Evolutionary conservation across 2,329 filamentous ascomycete species (phyloP), one percentile per base, ranked within the genome.

Genomic region (Cladosporium cucumerinum): DNA sequence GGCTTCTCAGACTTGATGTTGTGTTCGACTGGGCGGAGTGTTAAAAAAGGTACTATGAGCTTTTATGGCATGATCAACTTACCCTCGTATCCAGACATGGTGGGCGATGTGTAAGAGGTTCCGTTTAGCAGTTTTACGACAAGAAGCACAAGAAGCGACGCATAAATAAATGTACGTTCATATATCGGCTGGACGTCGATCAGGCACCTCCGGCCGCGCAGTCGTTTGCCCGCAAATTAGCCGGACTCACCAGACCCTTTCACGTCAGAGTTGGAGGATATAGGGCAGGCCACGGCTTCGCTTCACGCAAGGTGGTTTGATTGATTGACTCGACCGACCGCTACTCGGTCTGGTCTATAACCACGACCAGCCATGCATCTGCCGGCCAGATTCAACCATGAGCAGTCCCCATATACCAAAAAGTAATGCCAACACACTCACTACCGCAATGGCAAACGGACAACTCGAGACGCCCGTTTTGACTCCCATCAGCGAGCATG

Each of bases 21-120:
- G 74, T 84, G 82, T 71, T 83, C 81, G 58, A 82, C 81, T 83
- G 71, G 23, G 16, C 2, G 26, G 7, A 12, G 51, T 28, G 14
- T 52, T 30, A 36, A 32, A 28, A 25, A 55, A n/a, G n/a, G n/a
- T n/a, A n/a, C n/a, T 25, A 30, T 26, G 66, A 30, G 10, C 28
- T 8, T 30, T 7, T 8, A 10, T 10, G 28, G 28, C 7, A 8
- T 10, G 10, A 1, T 30, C 28, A 30, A 25, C 63, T 28, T 70
- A 77, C 80, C 79, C 73, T 82, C 79, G 75, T 82, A 82, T 67
- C 78, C 78, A 64, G 80, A 81, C 80, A 82, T 81, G 11, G 46
- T 69, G 51, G 60, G 60, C 49, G 25, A 25, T 32, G 25, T 46
- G 5, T 5, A n/a, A 4, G 12, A 25, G 2, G 1, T 46, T 46